These are phyloP conservation scores for Orbilia oligospora DNA, from an alignment of 2,329 filamentous ascomycete genomes.

Conservation along the genomic window DNA sequence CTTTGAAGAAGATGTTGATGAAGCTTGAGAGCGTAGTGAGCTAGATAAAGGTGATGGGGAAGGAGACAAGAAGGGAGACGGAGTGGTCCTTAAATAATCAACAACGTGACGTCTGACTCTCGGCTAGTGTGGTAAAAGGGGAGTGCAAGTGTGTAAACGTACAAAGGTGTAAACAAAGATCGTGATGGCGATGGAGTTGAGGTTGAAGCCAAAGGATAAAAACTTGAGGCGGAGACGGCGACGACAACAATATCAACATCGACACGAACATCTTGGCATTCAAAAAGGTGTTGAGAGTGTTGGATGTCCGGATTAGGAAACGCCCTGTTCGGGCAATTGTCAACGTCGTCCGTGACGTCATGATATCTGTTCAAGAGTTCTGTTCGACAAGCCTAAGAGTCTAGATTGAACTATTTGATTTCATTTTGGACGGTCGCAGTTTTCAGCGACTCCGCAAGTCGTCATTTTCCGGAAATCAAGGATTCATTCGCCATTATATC, in stretches of 20 bases:
- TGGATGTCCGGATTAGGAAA: conserved; percentile 45
- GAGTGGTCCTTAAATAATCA: not conserved
- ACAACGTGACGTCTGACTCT: not conserved
- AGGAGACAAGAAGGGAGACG: conserved; percentile 65
- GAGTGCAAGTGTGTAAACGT: too few species aligned
- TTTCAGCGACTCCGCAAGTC: not conserved
- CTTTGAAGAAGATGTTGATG: not conserved
- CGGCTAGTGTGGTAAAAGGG: too few species aligned
- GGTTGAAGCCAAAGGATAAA: not conserved
- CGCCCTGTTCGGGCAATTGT: conserved; percentile 30
- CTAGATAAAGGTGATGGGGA: conserved; percentile 67
- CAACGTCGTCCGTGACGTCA: conserved; percentile 14
- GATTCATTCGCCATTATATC: not conserved
- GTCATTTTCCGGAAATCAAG: not conserved
- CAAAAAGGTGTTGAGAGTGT: conserved; percentile 1
- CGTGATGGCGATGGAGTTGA: not conserved
- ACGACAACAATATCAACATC: not conserved
- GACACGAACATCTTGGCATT: too few species aligned
- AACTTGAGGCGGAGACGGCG: conserved; percentile 62
- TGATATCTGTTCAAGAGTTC: not conserved
- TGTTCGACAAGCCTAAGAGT: too few species aligned
- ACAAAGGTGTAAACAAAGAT: not conserved
- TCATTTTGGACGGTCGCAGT: not conserved
- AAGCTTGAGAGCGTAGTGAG: not conserved
- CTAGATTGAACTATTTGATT: too few species aligned